Base-by-base conservation (phyloP, 2,329 filamentous ascomycete genomes). In the Penicillium sp. region DNA sequence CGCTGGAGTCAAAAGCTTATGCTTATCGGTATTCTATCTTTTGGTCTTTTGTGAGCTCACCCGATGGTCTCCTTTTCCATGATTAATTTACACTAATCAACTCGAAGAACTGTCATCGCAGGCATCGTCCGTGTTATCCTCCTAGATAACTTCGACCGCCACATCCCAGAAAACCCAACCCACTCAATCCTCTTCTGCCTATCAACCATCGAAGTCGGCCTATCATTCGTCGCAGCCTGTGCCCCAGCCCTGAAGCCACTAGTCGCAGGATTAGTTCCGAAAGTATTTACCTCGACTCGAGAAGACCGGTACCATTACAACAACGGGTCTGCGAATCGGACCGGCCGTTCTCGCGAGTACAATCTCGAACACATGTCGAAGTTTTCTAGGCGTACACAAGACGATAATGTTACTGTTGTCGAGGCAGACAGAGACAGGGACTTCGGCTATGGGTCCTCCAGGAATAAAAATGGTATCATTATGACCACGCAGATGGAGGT, bases 401-500 rank as follows among this genome's bases (percentile, higher is more conserved):
- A 55, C 14, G 42, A 47, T 10, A 48, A 8, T 7, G 1, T 44
- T 7, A 52, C 48, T 10, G 14, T 29, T 10, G 13, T 33, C 3
- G 29, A 14, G 13, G 29, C 29, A 3, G 29, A 33, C 29, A 14
- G 29, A 3, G 29, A 33, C 29, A 14, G 29, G 8, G 29, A 33
- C 4, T 14, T 14, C 29, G 29, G 13, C 29, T 33, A 10, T 14
- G 29, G 18, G 13, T 14, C 36, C 24, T 21, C 16, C n/a, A 33
- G 33, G 21, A 21, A 43, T 33, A 34, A 52, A 8, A 48, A 52
- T 28, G 29, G 9, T 1, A 55, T 55, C n/a, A 52, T 37, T 5
- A 48, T 55, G 49, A 55, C 44, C 10, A 52, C 48, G 3, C 23
- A 55, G 24, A 48, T 55, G 48, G 48, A 55, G 53, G 49, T 55